Evolutionary conservation across 768 basidiomycete species (phyloP), one percentile per base, ranked within the genome.

Genomic region (Sarcomyxa edulis): DNA sequence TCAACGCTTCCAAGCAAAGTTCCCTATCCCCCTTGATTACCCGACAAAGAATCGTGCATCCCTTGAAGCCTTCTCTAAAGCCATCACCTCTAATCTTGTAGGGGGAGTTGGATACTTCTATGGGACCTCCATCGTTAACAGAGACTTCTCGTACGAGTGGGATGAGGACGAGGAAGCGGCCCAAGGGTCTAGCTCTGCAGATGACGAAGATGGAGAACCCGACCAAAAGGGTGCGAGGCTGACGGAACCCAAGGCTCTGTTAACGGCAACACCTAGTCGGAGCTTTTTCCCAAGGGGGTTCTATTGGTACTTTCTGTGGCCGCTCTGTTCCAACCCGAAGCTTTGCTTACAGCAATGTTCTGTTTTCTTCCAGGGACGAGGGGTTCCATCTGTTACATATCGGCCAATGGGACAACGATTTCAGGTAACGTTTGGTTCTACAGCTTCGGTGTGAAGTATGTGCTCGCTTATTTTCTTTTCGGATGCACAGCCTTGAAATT

Each of bases 271-370:
- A 0, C 94, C 94, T 4, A 95, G 92, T 54, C 74, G 95, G 24
- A 92, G 91, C 48, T 98, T 98, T 69, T 98, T 98, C 69, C 94
- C 94, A 1, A 72, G 94, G 56, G 94, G 94, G 12, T 98, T 98
- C 62, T 98, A 98, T 60, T 98, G 94, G 88, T 87, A 58, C 36
- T 56, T 19, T 14, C 19, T 14, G 15, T 8, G 10, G 7, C 25
- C 3, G 20, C 16, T 9, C 30, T 5, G 1, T 32, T n/a, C n/a
- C 5, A 27, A 5, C 9, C 15, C 18, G 31, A 16, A 15, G 23
- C 22, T 18, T 25, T 3, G 19, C 33, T 29, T 15, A 18, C 7
- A 14, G n/a, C 26, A 6, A 35, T 7, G 8, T 32, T 40, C 23
- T 10, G 56, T 34, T 30, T 32, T 14, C 38, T 26, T 33, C 8